Conservation (phyloP, 495 filamentous ascomycete genomes). For the Paragyromitra xinjiangensis region DNA sequence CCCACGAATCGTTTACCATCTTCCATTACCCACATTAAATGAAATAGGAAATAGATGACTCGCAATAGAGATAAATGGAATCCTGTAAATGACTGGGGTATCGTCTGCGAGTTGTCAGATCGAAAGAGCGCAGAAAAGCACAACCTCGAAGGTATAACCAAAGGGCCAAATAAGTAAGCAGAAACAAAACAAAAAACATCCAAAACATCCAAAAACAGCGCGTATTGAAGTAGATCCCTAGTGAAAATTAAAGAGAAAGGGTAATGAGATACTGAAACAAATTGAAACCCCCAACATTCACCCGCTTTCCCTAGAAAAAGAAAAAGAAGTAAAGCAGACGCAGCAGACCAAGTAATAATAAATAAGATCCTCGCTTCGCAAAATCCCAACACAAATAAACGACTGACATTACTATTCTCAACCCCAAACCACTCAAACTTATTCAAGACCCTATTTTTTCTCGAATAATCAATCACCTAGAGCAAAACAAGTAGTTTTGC, state of each 20-base stretch:
- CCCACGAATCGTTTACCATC: background rate
- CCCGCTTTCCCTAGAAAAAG: background rate
- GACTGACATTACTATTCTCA: slow-evolving; percentile 4
- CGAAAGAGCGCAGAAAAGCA: background rate
- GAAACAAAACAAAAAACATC: background rate
- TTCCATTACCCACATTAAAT: background rate
- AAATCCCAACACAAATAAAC: background rate
- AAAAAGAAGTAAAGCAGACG: slow-evolving; percentile 9
- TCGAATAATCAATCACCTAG: background rate
- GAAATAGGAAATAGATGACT: background rate
- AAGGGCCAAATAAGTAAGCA: background rate
- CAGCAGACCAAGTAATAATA: background rate
- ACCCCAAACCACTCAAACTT: background rate
- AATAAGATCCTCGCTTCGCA: background rate
- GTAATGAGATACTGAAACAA: slow-evolving; percentile 14
- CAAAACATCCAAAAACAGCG: background rate
- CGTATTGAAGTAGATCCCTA: background rate
- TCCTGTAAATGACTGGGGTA: slow-evolving; percentile 9
- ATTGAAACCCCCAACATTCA: slow-evolving; percentile 11
- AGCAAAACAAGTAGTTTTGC: background rate
- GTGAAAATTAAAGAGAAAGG: slow-evolving; percentile 15
- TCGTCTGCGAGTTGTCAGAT: slow-evolving; percentile 27
- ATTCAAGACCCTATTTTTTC: background rate
- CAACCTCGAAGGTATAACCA: background rate
- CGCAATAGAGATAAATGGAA: background rate